Conservation (phyloP, 768 basidiomycete genomes). For the Mycena floridula region DNA sequence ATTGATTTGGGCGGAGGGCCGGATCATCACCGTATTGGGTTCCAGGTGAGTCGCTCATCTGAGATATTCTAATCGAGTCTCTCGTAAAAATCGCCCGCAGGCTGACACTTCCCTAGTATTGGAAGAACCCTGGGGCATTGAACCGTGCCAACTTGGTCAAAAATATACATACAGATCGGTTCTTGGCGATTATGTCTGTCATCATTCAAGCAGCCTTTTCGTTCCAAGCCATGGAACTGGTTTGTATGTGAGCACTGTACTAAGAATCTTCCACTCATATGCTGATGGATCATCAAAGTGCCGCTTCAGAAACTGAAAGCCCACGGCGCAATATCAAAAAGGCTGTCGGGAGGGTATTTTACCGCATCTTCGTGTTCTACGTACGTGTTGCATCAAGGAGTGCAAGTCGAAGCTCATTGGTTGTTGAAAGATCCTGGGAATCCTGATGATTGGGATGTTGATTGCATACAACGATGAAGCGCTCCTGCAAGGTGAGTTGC, state of each 20-base stretch:
- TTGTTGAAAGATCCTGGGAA: slow-evolving; percentile 53
- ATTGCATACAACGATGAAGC: slow-evolving; percentile 44
- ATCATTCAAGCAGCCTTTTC: slow-evolving; percentile 61
- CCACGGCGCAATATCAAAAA: slow-evolving; percentile 76
- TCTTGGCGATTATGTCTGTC: slow-evolving; percentile 37
- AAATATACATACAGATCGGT: slow-evolving; percentile 38
- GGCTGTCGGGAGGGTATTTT: slow-evolving; percentile 73
- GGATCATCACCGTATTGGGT: slow-evolving; percentile 56
- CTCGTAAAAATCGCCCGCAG: no score
- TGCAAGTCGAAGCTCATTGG: neutral
- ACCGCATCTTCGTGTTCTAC: slow-evolving; percentile 76
- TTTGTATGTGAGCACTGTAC: slow-evolving; percentile 54
- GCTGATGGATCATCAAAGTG: slow-evolving; percentile 29
- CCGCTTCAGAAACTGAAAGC: slow-evolving; percentile 74
- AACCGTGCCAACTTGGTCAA: slow-evolving; percentile 33
- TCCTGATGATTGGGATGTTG: slow-evolving; percentile 60
- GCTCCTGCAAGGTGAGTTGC: slow-evolving; percentile 20
- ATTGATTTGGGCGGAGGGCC: slow-evolving; percentile 83
- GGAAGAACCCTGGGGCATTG: slow-evolving; percentile 67
- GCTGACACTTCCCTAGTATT: no score
- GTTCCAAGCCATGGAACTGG: slow-evolving; percentile 71
- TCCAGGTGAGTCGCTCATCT: slow-evolving; percentile 40
- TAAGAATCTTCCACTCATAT: neutral
- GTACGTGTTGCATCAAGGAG: slow-evolving; percentile 23
- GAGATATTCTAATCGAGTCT: neutral